These are phyloP conservation scores for Gynandropsis gynandra DNA, from an alignment of 345 rosid genomes.

Conservation along the genomic window DNA sequence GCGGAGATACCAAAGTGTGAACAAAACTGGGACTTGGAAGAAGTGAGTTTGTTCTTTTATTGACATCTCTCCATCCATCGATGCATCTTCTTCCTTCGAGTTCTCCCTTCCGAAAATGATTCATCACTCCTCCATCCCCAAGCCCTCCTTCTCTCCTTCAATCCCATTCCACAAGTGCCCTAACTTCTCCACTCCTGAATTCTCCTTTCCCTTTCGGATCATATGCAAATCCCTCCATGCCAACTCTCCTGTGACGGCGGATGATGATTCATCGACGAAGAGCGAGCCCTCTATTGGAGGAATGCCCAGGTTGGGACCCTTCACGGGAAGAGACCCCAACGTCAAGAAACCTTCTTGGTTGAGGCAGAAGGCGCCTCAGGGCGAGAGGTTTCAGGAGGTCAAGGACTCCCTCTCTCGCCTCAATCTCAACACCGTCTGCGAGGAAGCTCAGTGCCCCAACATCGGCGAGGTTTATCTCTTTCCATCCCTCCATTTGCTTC, in stretches of 20 bases:
- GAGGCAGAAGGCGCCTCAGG: slow-evolving; percentile 91
- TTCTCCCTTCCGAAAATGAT: slow-evolving; percentile 14
- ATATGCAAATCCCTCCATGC: slow-evolving; percentile 38
- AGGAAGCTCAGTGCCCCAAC: slow-evolving; percentile 97
- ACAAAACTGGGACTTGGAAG: too few species aligned
- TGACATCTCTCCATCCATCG: too few species aligned
- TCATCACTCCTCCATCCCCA: slow-evolving; percentile 37
- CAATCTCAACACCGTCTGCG: slow-evolving; percentile 87
- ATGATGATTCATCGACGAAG: slow-evolving; percentile 25
- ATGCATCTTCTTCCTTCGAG: neutral
- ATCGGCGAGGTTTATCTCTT: slow-evolving; percentile 65
- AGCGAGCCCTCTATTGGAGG: slow-evolving; percentile 49
- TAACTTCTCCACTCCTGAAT: slow-evolving; percentile 2
- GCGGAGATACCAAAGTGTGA: too few species aligned
- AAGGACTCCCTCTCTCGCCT: slow-evolving; percentile 65
- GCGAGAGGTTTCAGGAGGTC: slow-evolving; percentile 64
- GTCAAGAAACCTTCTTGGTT: slow-evolving; percentile 86
- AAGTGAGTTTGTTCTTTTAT: too few species aligned
- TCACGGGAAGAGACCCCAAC: slow-evolving; percentile 78
- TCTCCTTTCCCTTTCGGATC: slow-evolving; percentile 20
- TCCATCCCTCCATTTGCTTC: neutral
- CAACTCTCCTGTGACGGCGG: slow-evolving; percentile 16
- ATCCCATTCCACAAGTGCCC: slow-evolving; percentile 27
- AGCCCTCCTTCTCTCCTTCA: slow-evolving; percentile 40
- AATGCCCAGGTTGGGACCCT: slow-evolving; percentile 46